Evolutionary conservation across 345 rosid genomes (phyloP).

Genomic region (Lenwebbia sp.): DNA sequence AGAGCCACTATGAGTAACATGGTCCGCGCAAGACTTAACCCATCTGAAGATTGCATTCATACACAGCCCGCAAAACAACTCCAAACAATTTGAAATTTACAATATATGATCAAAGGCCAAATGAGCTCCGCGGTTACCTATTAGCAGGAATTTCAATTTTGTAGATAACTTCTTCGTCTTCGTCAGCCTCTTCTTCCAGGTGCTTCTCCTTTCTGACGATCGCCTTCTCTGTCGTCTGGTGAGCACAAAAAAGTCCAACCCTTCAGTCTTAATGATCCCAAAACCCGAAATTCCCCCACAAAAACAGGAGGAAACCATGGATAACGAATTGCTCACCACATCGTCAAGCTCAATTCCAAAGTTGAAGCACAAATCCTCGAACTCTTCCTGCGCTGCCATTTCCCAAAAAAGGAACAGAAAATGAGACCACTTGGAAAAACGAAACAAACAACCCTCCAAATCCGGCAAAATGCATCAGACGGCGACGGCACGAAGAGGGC

Average conservation of each 20-base stretch:
- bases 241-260: neutral
- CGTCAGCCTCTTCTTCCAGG: conserved; percentile 31
- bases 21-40: neutral
- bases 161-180: conserved; percentile 62
- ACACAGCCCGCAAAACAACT: rapidly evolving
- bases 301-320: neutral
- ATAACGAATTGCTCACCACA: conserved; percentile 43
- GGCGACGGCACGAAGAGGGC: neutral
- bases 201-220: conserved; percentile 82
- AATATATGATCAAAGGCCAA: neutral
- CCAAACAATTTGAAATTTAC: neutral
- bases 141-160: conserved; percentile 84
- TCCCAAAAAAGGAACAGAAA: neutral
- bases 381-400: conserved; percentile 37
- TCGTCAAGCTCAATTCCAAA: conserved; percentile 95
- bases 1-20: neutral
- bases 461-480: neutral
- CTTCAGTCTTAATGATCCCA: neutral
- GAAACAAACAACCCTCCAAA: neutral
- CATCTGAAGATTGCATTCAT: neutral
- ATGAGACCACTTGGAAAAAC: neutral
- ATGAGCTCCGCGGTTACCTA: conserved; percentile 24
- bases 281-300: neutral
- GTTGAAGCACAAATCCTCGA: conserved; percentile 79
- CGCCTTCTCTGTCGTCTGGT: conserved; percentile 78